Evolutionary conservation across 441 rosid species (phyloP).

Genomic region (Jatropha multifida): DNA sequence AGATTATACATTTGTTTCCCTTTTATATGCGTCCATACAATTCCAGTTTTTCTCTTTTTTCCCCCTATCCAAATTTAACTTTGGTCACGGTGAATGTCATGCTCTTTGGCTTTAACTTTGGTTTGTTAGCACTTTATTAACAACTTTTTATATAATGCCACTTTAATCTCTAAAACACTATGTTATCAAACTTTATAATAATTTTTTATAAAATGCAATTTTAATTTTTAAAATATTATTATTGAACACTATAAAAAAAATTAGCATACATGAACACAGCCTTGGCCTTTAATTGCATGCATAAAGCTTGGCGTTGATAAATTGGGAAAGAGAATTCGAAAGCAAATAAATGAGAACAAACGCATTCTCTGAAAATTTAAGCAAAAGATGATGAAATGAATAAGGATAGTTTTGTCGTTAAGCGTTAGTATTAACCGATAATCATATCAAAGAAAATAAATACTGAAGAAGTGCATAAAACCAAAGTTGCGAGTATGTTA

Average conservation of each 20-base stretch:
- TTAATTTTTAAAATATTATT: no score
- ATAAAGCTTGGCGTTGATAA: no score
- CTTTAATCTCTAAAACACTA: no score
- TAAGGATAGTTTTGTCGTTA: neutral
- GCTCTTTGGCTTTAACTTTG: neutral
- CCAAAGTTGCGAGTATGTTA: neutral
- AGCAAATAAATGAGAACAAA: neutral
- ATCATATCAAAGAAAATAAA: neutral
- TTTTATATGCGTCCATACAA: neutral
- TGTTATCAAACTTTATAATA: no score
- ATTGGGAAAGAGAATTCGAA: neutral
- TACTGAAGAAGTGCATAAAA: neutral
- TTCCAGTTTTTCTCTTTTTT: neutral
- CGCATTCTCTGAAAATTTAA: no score
- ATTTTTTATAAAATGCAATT: no score
- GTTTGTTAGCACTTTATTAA: no score
- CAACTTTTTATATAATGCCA: no score
- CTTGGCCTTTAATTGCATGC: no score
- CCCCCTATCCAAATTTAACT: neutral
- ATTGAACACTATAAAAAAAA: no score
- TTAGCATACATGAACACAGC: no score
- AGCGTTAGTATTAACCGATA: neutral
- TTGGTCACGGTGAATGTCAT: neutral
- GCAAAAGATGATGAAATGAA: no score
- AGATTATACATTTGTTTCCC: conserved; percentile 1